These are phyloP conservation scores for Wallacemonas collosoma DNA, from an alignment of 208 protist genomes.

Conservation along the genomic window DNA sequence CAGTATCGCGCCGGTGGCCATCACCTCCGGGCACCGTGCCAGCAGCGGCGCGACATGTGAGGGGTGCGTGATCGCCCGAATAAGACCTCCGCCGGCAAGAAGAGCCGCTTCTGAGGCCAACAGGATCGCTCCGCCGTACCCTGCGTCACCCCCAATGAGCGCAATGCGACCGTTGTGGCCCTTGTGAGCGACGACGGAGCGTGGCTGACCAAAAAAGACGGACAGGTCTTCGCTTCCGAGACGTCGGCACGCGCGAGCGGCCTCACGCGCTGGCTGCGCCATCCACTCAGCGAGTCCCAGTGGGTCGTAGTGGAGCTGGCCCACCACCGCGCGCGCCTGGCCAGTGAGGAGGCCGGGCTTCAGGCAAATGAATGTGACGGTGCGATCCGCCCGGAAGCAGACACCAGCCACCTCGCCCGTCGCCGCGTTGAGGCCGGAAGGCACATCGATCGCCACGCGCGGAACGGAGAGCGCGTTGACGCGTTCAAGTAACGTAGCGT, in stretches of 20 bases:
- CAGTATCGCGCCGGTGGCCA: constrained; percentile 32
- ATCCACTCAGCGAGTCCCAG: constrained; percentile 67
- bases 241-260: constrained; percentile 42
- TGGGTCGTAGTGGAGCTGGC: constrained; percentile 71
- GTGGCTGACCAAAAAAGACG: constrained; percentile 36
- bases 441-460: constrained; percentile 83
- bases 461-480: constrained; percentile 58
- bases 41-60: constrained; percentile 66
- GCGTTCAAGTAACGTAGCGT: constrained; percentile 52
- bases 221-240: constrained; percentile 44
- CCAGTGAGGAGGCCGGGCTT: constrained; percentile 86
- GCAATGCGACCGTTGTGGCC: constrained; percentile 65
- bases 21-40: constrained; percentile 79
- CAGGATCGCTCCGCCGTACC: constrained; percentile 74
- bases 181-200: constrained; percentile 56
- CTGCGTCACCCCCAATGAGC: constrained; percentile 70
- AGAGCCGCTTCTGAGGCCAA: constrained; percentile 81
- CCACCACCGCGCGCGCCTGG: constrained; percentile 53
- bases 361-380: constrained; percentile 77
- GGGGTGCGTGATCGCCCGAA: constrained; percentile 57
- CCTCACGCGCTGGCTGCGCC: constrained; percentile 23
- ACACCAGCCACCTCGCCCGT: constrained; percentile 57
- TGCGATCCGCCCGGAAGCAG: constrained; percentile 76
- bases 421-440: constrained; percentile 83
- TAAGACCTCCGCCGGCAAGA: constrained; percentile 58